These are phyloP conservation scores for Melastoma malabathricum DNA, from an alignment of 345 rosid species.

Conservation along the genomic window DNA sequence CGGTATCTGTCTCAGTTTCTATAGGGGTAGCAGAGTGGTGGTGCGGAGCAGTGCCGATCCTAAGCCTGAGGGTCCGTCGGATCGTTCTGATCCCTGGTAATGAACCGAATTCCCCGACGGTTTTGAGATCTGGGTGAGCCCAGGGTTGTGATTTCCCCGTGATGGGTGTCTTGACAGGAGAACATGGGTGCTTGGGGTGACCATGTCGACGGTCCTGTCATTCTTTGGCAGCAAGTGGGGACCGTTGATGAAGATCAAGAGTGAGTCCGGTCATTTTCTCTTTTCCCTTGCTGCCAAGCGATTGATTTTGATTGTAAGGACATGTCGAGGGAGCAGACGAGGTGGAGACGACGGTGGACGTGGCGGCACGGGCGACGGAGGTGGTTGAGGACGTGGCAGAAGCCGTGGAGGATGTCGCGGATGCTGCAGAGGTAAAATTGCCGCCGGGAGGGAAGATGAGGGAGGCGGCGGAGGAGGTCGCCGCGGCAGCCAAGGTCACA, in stretches of 20 bases:
- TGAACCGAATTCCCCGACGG: background rate
- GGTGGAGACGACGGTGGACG: slow-evolving; percentile 45
- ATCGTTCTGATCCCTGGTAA: background rate
- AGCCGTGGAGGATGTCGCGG: slow-evolving; percentile 23
- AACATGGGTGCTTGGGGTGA: background rate
- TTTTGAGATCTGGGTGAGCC: too few relatives aligned
- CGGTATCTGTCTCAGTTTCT: too few relatives aligned
- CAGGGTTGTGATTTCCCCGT: background rate
- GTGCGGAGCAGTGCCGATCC: background rate
- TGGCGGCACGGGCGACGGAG: too few relatives aligned
- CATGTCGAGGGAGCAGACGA: slow-evolving; percentile 45
- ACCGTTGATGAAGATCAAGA: slow-evolving; percentile 23
- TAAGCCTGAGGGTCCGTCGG: background rate
- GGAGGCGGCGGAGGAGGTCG: background rate
- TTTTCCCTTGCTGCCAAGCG: too few relatives aligned
- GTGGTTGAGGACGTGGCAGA: slow-evolving; percentile 10
- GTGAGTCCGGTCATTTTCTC: slow-evolving; percentile 44
- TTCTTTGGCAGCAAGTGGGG: background rate
- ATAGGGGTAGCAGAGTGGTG: background rate
- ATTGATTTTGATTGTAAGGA: too few relatives aligned
- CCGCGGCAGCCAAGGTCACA: background rate
- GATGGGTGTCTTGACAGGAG: background rate
- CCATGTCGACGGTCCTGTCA: background rate
- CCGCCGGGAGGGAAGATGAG: too few relatives aligned
- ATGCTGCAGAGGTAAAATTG: too few relatives aligned